phyloP scores from a whole-genome alignment of 2,329 filamentous ascomycete species.

The Colletotrichum liriopes region DNA sequence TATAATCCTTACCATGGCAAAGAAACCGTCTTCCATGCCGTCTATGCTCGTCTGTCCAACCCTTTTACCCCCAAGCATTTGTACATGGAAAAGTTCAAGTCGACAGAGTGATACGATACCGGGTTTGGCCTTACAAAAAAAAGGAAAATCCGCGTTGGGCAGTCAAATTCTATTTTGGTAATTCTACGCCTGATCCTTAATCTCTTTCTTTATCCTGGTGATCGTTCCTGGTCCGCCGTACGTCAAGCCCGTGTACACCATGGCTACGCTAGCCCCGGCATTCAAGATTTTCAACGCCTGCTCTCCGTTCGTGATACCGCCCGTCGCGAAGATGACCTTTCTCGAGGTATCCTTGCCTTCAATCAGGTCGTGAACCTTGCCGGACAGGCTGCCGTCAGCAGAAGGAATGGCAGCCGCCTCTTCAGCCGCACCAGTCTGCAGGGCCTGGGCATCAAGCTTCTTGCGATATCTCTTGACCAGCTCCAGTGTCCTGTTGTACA shows the following conservation, averaged over 20 bases:
- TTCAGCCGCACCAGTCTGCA: slow-evolving; percentile 53
- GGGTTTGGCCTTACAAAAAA: neutral
- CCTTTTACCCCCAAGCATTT: neutral
- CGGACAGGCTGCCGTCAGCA: slow-evolving; percentile 52
- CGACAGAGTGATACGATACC: no score
- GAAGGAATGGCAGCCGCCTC: slow-evolving; percentile 49
- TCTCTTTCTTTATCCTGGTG: slow-evolving; percentile 76
- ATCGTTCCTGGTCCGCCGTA: slow-evolving; percentile 77
- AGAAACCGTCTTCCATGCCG: neutral
- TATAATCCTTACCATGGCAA: neutral
- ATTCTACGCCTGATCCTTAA: slow-evolving; percentile 61
- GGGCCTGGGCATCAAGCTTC: slow-evolving; percentile 71
- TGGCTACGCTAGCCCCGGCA: slow-evolving; percentile 90
- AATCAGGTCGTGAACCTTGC: slow-evolving; percentile 42
- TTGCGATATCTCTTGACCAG: slow-evolving; percentile 86
- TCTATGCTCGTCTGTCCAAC: neutral
- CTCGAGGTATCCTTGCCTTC: slow-evolving; percentile 53
- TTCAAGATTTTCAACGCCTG: slow-evolving; percentile 88
- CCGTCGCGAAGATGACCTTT: slow-evolving; percentile 94
- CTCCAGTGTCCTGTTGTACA: slow-evolving; percentile 85
- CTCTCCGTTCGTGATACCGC: slow-evolving; percentile 90
- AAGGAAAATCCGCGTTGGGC: neutral
- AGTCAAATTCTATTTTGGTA: slow-evolving; percentile 37
- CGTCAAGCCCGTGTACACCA: slow-evolving; percentile 86
- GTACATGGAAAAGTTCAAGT: neutral